phyloP scores from a whole-genome alignment of 768 basidiomycete genomes.

The Tulasnella sp. region DNA sequence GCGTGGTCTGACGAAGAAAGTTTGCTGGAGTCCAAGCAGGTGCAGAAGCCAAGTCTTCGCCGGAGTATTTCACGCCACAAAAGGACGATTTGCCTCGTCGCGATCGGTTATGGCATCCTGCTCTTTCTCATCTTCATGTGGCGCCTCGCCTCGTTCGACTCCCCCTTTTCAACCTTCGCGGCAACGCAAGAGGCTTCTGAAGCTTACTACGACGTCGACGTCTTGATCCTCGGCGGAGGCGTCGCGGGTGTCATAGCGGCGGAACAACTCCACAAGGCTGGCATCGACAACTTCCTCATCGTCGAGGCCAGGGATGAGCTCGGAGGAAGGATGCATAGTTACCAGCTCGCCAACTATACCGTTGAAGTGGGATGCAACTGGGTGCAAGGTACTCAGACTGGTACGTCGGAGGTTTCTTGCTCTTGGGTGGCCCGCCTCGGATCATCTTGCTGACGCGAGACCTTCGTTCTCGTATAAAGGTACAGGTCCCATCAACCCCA shows the following conservation, averaged over 20 bases:
- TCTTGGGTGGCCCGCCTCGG: too few relatives aligned
- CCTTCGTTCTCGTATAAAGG: slow-evolving; percentile 23
- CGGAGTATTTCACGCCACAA: too few relatives aligned
- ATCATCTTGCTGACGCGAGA: not conserved
- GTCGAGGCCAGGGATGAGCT: slow-evolving; percentile 62
- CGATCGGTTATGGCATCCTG: not conserved
- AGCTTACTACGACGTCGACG: slow-evolving; percentile 33
- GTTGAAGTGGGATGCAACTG: slow-evolving; percentile 57
- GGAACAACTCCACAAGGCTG: slow-evolving; percentile 54
- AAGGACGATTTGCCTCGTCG: too few relatives aligned
- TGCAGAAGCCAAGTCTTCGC: too few relatives aligned
- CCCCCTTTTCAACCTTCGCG: not conserved
- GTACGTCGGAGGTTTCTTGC: not conserved
- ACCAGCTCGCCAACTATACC: slow-evolving; percentile 52
- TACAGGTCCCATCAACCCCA: slow-evolving; percentile 60
- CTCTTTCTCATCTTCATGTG: not conserved
- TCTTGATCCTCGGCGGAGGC: slow-evolving; percentile 69
- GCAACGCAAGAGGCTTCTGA: not conserved
- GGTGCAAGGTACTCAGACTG: slow-evolving; percentile 53
- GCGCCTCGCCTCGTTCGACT: not conserved
- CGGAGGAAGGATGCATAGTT: slow-evolving; percentile 63
- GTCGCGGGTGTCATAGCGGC: slow-evolving; percentile 69
- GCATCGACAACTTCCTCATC: slow-evolving; percentile 61
- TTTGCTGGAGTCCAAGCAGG: too few relatives aligned
- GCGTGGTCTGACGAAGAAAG: too few relatives aligned